These are phyloP conservation scores for Oryza brachyantha DNA, from an alignment of 176 grass and related monocot genomes.

Conservation along the genomic window DNA sequence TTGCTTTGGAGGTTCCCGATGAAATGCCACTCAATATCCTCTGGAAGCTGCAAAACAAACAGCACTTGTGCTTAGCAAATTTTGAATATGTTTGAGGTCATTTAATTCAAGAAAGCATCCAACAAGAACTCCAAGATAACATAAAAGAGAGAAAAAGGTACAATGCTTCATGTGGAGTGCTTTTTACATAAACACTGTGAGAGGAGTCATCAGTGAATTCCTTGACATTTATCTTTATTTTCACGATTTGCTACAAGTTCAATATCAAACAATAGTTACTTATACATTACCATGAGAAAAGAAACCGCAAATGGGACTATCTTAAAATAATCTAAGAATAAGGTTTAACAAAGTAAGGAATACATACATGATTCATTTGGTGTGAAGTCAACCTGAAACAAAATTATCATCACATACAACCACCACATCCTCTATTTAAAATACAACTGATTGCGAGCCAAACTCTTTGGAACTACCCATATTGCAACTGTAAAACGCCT, in stretches of 20 bases:
- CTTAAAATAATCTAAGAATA: neutral
- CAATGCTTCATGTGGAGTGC: neutral
- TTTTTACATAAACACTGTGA: neutral
- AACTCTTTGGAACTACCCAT: neutral
- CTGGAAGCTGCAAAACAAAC: constrained; percentile 70
- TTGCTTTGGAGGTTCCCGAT: constrained; percentile 96
- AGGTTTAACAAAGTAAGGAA: neutral
- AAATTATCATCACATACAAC: neutral
- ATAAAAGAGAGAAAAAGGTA: neutral
- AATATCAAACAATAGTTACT: neutral
- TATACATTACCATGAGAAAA: neutral
- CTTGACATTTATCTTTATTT: neutral
- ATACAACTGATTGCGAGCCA: neutral
- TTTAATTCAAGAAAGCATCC: neutral
- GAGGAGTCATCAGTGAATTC: neutral
- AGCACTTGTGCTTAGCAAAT: constrained; percentile 17
- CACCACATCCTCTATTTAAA: neutral
- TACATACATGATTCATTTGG: neutral
- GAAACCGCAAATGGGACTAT: neutral
- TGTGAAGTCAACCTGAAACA: neutral
- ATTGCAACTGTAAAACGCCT: neutral
- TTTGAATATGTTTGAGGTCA: neutral
- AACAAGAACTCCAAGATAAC: neutral
- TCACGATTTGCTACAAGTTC: neutral
- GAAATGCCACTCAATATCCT: constrained; percentile 96